Conservation (phyloP, 225 moss, liverwort and hornwort species). For the Marchantia polymorpha region DNA sequence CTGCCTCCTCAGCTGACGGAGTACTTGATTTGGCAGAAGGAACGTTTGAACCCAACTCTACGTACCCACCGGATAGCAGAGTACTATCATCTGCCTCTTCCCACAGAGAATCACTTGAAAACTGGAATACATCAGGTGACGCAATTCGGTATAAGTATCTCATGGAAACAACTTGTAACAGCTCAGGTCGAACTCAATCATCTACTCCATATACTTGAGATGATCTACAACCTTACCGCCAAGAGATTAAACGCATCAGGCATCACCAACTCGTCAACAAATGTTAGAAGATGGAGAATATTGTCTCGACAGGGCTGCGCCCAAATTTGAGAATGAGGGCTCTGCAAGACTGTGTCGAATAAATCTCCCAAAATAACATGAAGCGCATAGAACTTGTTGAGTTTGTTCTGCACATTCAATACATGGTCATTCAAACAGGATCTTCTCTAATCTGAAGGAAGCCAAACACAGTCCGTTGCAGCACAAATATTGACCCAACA, state of each 20-base stretch:
- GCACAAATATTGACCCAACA: background rate
- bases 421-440: background rate
- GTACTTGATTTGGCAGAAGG: background rate
- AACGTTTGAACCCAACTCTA: conserved; percentile 5
- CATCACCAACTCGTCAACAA: conserved; percentile 74
- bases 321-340: conserved; percentile 60
- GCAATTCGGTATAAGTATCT: background rate
- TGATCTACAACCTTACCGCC: conserved; percentile 46
- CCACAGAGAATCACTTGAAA: conserved; percentile 23
- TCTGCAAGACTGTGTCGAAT: conserved; percentile 64
- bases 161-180: background rate
- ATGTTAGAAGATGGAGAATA: conserved; percentile 63
- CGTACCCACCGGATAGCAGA: conserved; percentile 12
- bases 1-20: background rate
- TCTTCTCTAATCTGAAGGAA: background rate
- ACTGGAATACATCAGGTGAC: conserved; percentile 5
- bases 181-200: background rate
- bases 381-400: conserved; percentile 61
- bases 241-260: conserved; percentile 64
- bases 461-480: background rate
- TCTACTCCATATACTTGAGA: background rate
- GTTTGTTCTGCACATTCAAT: conserved; percentile 50
- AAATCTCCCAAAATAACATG: conserved; percentile 69
- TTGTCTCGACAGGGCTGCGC: conserved; percentile 81
- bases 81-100: conserved; percentile 20